These are phyloP conservation scores for Lolium multiflorum DNA, from an alignment of 176 grass and related monocot species.

Conservation along the genomic window DNA sequence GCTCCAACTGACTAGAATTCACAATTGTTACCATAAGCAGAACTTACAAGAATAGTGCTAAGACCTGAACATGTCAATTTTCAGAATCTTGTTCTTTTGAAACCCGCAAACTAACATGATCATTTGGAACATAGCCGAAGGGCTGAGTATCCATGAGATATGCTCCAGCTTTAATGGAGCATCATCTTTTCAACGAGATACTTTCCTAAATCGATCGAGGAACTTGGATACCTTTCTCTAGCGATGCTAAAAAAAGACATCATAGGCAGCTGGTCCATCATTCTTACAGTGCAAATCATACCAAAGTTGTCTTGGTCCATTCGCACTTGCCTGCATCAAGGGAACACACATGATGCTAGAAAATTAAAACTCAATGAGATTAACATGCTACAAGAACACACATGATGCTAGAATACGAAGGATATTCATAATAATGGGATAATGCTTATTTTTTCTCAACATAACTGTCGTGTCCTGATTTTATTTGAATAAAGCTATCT, in stretches of 20 bases:
- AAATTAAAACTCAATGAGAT: background rate
- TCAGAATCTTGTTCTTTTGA: slow-evolving; percentile 69
- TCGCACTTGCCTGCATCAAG: slow-evolving; percentile 58
- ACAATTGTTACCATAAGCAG: slow-evolving; percentile 16
- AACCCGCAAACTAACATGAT: slow-evolving; percentile 73
- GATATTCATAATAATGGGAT: slow-evolving; percentile 31
- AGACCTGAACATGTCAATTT: slow-evolving; percentile 97
- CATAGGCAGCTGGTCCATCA: slow-evolving; percentile 92
- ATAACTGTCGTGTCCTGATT: background rate
- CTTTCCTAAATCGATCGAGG: slow-evolving; percentile 55
- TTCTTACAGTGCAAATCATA: slow-evolving; percentile 94
- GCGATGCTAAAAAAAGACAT: slow-evolving; percentile 83
- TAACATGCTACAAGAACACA: slow-evolving; percentile 34
- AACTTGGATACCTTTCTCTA: slow-evolving; percentile 92
- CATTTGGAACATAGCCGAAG: slow-evolving; percentile 60
- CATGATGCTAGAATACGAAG: background rate
- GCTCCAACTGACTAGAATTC: background rate
- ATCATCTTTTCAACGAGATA: slow-evolving; percentile 82
- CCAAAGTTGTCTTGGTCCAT: slow-evolving; percentile 97
- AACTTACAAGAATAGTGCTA: slow-evolving; percentile 29
- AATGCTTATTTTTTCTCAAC: background rate
- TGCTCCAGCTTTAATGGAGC: slow-evolving; percentile 86
- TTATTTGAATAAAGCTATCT: background rate
- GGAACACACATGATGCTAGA: slow-evolving; percentile 34
- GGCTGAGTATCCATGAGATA: slow-evolving; percentile 98